Conservation (phyloP, 768 basidiomycete genomes). For the Hypholoma sublateritium region DNA sequence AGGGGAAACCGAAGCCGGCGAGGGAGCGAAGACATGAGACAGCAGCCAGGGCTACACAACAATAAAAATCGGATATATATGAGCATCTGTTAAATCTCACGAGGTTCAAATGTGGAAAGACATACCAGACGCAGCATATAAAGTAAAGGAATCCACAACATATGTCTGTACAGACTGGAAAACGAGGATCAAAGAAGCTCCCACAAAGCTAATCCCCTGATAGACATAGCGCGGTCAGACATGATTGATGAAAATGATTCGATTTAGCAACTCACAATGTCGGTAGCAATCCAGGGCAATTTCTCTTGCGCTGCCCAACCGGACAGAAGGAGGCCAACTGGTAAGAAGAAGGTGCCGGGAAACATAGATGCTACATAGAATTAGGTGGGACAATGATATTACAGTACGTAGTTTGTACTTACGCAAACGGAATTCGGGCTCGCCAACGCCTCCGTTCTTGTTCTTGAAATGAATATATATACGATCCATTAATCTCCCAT, state of each 20-base stretch:
- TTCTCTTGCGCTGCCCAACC: conserved; percentile 67
- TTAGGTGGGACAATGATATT: not conserved
- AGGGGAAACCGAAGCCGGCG: conserved; percentile 73
- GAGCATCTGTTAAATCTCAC: too few relatives aligned
- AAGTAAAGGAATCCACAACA: conserved; percentile 63
- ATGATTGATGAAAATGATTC: not conserved
- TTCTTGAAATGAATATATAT: conserved; percentile 50
- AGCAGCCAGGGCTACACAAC: conserved; percentile 56
- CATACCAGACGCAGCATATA: conserved; percentile 66
- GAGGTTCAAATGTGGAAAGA: not conserved
- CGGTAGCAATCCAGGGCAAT: conserved; percentile 69
- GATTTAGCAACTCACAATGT: conserved; percentile 46
- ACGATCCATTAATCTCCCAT: conserved; percentile 55
- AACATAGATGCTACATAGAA: conserved; percentile 52
- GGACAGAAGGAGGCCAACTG: conserved; percentile 64
- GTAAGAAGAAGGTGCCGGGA: conserved; percentile 57
- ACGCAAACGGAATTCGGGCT: conserved; percentile 53
- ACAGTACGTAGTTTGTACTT: conserved; percentile 14
- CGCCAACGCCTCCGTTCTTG: conserved; percentile 44
- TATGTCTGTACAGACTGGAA: conserved; percentile 70
- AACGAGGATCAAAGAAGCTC: conserved; percentile 56
- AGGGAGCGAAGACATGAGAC: conserved; percentile 61
- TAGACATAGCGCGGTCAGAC: not conserved
- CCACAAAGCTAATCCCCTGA: conserved; percentile 58
- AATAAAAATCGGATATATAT: not conserved